Conservation (phyloP, 306 rosid species). For the Cucurbita maxima region DNA sequence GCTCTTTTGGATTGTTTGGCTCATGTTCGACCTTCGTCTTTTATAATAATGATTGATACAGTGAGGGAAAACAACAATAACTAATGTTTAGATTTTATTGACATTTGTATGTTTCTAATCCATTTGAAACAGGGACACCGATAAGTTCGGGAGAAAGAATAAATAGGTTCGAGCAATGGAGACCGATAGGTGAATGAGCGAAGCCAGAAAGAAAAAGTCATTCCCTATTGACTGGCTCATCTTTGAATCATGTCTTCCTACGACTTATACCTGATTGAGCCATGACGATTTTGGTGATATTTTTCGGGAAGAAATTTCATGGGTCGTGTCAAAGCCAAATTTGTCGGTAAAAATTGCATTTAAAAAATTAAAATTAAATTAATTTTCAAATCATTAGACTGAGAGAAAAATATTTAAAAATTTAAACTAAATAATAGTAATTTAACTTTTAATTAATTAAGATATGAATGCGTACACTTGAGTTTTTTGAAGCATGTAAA, state of each 20-base stretch:
- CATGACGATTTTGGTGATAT: neutral
- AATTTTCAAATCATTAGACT: too few species aligned
- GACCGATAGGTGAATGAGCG: too few species aligned
- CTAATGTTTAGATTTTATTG: neutral
- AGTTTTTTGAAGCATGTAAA: neutral
- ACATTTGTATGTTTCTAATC: neutral
- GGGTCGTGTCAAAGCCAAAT: neutral
- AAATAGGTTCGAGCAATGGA: too few species aligned
- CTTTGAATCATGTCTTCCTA: too few species aligned
- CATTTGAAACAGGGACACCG: neutral
- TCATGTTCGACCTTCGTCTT: neutral
- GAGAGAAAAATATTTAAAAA: too few species aligned
- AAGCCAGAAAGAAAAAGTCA: too few species aligned
- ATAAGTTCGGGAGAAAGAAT: too few species aligned
- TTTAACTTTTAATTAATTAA: neutral
- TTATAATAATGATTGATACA: neutral
- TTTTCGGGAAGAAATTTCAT: neutral
- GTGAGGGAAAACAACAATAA: neutral
- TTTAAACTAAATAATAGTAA: neutral
- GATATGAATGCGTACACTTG: neutral
- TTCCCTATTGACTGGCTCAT: too few species aligned
- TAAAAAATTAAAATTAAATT: too few species aligned
- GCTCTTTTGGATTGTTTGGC: neutral
- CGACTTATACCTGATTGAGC: too few species aligned
- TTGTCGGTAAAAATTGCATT: too few species aligned